Conservation (phyloP, 352 stramenopile species). For the Globisporangium solare region DNA sequence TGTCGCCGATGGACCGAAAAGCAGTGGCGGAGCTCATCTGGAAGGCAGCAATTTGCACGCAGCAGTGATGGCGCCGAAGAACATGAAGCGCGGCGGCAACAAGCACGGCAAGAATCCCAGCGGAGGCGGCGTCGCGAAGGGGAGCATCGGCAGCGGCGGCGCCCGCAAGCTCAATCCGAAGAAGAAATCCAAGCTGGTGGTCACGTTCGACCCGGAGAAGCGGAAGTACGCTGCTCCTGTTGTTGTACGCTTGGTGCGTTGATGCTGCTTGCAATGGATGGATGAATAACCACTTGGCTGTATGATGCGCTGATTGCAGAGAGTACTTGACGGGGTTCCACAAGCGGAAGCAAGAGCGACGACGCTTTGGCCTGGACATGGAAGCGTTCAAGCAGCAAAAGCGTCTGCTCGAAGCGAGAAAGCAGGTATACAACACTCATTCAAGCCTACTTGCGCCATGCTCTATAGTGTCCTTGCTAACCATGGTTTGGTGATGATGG, state of each 20-base stretch:
- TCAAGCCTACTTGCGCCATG: not conserved
- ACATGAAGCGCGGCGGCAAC: slow-evolving; percentile 14
- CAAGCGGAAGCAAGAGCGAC: slow-evolving; percentile 84
- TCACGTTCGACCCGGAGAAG: slow-evolving; percentile 86
- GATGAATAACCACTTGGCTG: not conserved
- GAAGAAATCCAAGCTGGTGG: slow-evolving; percentile 85
- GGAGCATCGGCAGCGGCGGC: slow-evolving; percentile 16
- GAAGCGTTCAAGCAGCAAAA: slow-evolving; percentile 89
- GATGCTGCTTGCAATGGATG: not conserved
- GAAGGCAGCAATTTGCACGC: not conserved
- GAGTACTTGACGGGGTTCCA: slow-evolving; percentile 86
- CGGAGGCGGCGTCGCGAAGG: slow-evolving; percentile 15
- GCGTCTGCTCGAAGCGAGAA: slow-evolving; percentile 67
- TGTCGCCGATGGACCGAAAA: not conserved
- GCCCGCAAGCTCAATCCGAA: slow-evolving; percentile 33
- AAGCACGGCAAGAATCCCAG: slow-evolving; percentile 28
- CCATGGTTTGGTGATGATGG: not conserved
- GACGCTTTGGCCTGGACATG: slow-evolving; percentile 85
- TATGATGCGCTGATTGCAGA: slow-evolving; percentile 14
- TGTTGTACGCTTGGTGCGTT: not conserved
- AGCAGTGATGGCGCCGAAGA: slow-evolving; percentile 10
- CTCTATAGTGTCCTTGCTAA: no score
- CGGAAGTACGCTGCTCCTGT: slow-evolving; percentile 48
- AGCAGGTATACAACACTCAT: slow-evolving; percentile 34
- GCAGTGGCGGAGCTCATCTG: slow-evolving; percentile 1